A percentile compares a stretch with the other conserved stretches of the same genome.
These are phyloP conservation scores for Colletotrichum godetiae DNA, from an alignment of 2,329 filamentous ascomycete genomes.

Conservation along the genomic window DNA sequence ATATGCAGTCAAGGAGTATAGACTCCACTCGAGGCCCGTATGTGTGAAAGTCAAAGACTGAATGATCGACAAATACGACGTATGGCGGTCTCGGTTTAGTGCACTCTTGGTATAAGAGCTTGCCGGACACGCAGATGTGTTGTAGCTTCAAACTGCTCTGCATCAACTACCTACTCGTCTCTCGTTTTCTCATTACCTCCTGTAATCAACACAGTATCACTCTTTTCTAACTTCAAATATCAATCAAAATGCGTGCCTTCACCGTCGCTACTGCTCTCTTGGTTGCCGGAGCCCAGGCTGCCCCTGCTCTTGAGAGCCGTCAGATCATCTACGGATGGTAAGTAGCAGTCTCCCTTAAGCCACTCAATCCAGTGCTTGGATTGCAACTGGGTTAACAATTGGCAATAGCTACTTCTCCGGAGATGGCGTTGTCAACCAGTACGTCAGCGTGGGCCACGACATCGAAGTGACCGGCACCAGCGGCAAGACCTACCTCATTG, in stretches of 20 bases:
- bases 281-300: slow-evolving; percentile 11
- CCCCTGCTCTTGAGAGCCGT: slow-evolving; percentile 9
- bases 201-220: fast-evolving
- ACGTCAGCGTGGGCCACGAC: slow-evolving; percentile 17
- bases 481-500: slow-evolving; percentile 18
- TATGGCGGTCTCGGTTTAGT: neutral
- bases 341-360: neutral
- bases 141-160: neutral
- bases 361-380: neutral
- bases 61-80: neutral
- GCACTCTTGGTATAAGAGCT: slow-evolving; percentile 16
- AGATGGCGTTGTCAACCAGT: slow-evolving; percentile 6
- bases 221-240: neutral
- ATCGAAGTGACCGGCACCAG: neutral
- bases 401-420: slow-evolving; percentile 9
- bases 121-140: neutral
- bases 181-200: neutral
- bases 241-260: slow-evolving; percentile 12
- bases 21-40: neutral
- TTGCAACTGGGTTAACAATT: neutral
- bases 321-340: slow-evolving; percentile 28
- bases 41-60: neutral
- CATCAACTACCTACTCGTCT: neutral
- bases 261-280: slow-evolving; percentile 9
- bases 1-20: neutral